Conservation (phyloP, 768 basidiomycete species). For the Suillus variegatus region DNA sequence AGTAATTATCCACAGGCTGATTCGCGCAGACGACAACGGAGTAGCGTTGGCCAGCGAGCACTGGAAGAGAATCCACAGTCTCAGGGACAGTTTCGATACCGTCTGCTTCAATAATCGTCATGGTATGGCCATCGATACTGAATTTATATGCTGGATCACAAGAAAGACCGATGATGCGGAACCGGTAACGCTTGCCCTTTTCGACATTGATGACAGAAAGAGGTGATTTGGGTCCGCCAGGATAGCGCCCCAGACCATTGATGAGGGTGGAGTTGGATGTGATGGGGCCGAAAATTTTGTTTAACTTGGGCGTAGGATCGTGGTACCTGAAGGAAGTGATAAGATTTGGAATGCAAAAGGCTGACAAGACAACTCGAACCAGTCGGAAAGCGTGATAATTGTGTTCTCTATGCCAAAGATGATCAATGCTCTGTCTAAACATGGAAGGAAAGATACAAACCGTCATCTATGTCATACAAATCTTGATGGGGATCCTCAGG, state of each 20-base stretch:
- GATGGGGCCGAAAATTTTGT: slow-evolving; percentile 14
- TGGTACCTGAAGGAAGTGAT: slow-evolving; percentile 26
- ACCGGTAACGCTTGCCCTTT: slow-evolving; percentile 40
- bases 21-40: slow-evolving; percentile 42
- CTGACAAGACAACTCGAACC: slow-evolving; percentile 31
- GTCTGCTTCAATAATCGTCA: slow-evolving; percentile 48
- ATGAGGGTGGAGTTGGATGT: slow-evolving; percentile 42
- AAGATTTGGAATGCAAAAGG: background rate
- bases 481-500: slow-evolving; percentile 41
- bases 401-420: slow-evolving; percentile 35
- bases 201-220: slow-evolving; percentile 42
- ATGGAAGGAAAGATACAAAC: slow-evolving; percentile 23
- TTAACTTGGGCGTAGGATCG: slow-evolving; percentile 18
- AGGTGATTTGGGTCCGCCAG: slow-evolving; percentile 32
- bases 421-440: background rate
- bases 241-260: slow-evolving; percentile 45
- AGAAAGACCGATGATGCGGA: slow-evolving; percentile 38
- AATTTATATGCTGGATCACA: slow-evolving; percentile 35
- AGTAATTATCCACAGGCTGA: slow-evolving; percentile 42
- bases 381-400: slow-evolving; percentile 45
- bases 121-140: slow-evolving; percentile 35
- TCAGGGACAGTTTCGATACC: slow-evolving; percentile 35
- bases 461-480: slow-evolving; percentile 50
- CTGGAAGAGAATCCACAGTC: slow-evolving; percentile 41
- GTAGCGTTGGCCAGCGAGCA: slow-evolving; percentile 46